Evolutionary conservation across 2,329 filamentous ascomycete genomes (phyloP).

Genomic region (Trichoderma koningiopsis): DNA sequence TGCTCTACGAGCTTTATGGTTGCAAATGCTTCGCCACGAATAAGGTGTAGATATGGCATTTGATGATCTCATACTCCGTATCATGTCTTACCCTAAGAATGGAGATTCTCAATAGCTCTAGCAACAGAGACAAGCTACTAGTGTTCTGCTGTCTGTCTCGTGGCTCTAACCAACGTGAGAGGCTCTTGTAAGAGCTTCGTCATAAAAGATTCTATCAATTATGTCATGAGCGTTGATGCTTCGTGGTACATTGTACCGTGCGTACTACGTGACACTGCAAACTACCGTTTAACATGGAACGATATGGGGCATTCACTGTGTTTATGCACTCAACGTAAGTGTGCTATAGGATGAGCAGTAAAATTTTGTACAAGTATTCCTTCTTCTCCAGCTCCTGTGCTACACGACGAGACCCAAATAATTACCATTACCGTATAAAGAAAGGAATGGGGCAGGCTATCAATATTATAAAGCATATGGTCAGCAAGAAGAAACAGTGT

Average conservation of each 20-base stretch:
- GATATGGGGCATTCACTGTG: background rate
- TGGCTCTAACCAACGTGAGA: background rate
- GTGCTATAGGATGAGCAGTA: background rate
- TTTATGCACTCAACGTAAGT: background rate
- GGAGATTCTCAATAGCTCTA: background rate
- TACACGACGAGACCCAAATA: background rate
- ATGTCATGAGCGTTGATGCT: background rate
- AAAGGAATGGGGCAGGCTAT: background rate
- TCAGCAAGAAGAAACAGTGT: background rate
- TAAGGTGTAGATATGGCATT: background rate
- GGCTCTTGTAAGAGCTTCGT: background rate
- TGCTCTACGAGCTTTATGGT: background rate
- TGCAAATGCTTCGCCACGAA: background rate
- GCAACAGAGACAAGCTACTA: background rate
- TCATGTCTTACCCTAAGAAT: background rate
- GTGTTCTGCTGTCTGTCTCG: background rate
- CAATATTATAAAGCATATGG: background rate
- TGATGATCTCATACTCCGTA: background rate
- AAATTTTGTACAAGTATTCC: background rate
- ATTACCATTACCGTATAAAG: background rate
- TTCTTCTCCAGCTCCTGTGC: background rate
- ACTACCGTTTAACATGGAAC: background rate
- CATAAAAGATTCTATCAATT: background rate
- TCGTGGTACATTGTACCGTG: background rate
- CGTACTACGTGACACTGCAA: background rate